Evolutionary conservation across 352 stramenopile species (phyloP), one percentile per base, ranked within the genome.

Genomic region (Globisporangium uncinulatum): DNA sequence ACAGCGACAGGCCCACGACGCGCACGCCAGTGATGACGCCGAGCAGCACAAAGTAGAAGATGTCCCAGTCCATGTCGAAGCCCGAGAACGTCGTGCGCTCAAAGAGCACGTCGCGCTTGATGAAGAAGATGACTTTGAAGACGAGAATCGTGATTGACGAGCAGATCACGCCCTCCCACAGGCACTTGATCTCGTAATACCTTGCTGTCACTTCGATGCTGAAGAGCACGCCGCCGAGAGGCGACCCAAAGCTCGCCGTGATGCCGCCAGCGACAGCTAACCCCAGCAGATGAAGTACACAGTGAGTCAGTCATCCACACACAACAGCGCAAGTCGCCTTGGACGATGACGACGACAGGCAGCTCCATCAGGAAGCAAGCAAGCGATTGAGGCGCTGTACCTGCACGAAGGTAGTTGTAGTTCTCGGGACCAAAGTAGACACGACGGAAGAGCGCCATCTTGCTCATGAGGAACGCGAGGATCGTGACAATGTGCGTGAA

Each of bases 181-280:
- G 68, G 15, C 76, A 90, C 61, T 87, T 88, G 65, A 94, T 89
- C 58, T 90, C 80, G 62, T 93, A 94, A 54, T 88, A 91, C 36
- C 81, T 85, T 5, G 83, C 82, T 3, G 83, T 92, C 32, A 94
- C 85, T 66, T 94, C 85, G 32, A 94, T 93, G 42, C 83, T 91
- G 63, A 87, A 94, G 4, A 94, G 61, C 10, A 94, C 74, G 6
- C 84, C 83, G 7, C 84, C 84, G 0, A 94, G 63, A 3, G 84
- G 84, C 0, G 83, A 89, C 6, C 84, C 84, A 45, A 94, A 94
- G 44, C 79, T 89, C 21, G 84, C 82, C 0, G 84, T 92, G 56
- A 91, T 81, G 20, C 84, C 84, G 57, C 77, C 88, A 0, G 84
- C 84, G 21, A 92, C 76, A 19, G 79, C 84, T 74, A 50, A 29